These are phyloP conservation scores for Fomitopsis pulvina DNA, from an alignment of 768 basidiomycete genomes.

Conservation along the genomic window DNA sequence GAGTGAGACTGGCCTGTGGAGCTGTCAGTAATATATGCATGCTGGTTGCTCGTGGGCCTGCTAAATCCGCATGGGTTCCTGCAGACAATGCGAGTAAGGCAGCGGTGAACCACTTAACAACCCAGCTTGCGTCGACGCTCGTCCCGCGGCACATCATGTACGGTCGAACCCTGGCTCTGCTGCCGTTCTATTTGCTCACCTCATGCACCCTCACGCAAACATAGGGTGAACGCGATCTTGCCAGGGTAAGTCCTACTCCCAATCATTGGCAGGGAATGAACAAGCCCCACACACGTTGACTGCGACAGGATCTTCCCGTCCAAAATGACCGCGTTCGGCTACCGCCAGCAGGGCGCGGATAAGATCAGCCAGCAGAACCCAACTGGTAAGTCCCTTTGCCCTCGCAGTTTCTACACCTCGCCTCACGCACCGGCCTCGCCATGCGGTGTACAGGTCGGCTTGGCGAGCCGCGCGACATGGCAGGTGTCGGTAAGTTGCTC, in stretches of 20 bases:
- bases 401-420: neutral
- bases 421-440: neutral
- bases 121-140: slow-evolving; percentile 61
- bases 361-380: slow-evolving; percentile 50
- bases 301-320: slow-evolving; percentile 61
- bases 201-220: slow-evolving; percentile 1
- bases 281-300: neutral
- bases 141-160: slow-evolving; percentile 58
- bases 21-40: slow-evolving; percentile 48
- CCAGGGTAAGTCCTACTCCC: slow-evolving; percentile 57
- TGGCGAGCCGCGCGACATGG: slow-evolving; percentile 60
- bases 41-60: neutral
- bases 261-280: neutral
- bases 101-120: slow-evolving; percentile 81
- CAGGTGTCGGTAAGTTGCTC: slow-evolving; percentile 43
- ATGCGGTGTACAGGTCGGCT: slow-evolving; percentile 44
- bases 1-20: slow-evolving; percentile 64
- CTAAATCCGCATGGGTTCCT: neutral
- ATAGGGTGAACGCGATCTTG: slow-evolving; percentile 78
- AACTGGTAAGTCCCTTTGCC: slow-evolving; percentile 39
- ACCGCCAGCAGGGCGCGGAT: slow-evolving; percentile 49
- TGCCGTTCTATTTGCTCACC: neutral
- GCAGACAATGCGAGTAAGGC: slow-evolving; percentile 80
- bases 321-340: slow-evolving; percentile 76
- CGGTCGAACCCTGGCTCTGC: slow-evolving; percentile 21